phyloP scores from a whole-genome alignment of 2,329 filamentous ascomycete species.

The Calonectria hongkongensis region DNA sequence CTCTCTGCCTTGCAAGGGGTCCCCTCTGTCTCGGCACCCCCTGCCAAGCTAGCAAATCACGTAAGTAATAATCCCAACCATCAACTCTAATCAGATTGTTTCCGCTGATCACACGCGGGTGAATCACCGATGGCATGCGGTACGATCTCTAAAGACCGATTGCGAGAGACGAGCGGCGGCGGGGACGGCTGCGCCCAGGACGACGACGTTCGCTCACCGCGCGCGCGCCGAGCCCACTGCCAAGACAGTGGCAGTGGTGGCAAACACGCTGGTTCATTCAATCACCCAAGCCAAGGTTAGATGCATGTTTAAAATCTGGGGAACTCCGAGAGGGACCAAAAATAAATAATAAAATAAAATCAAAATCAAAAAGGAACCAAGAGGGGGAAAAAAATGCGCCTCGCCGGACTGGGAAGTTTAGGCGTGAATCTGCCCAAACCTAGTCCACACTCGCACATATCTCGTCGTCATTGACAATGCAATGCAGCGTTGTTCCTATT shows the following conservation, averaged over 20 bases:
- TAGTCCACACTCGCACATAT: not conserved
- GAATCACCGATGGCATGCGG: slow-evolving; percentile 12
- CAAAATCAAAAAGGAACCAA: not conserved
- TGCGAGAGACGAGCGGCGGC: not conserved
- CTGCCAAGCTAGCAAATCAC: slow-evolving; percentile 17
- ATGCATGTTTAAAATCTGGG: not conserved
- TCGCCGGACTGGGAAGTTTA: not conserved
- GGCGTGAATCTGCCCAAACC: slow-evolving; percentile 19
- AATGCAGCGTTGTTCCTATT: not conserved
- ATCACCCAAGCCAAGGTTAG: not conserved
- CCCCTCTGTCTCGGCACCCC: not conserved
- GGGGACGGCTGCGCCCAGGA: not conserved
- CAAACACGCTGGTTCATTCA: not conserved
- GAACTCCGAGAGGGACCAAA: not conserved
- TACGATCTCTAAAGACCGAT: slow-evolving; percentile 3
- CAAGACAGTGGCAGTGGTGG: not conserved
- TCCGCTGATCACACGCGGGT: slow-evolving; percentile 13
- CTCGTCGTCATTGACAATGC: slow-evolving; percentile 6
- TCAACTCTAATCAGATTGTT: slow-evolving; percentile 23
- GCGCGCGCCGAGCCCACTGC: not conserved
- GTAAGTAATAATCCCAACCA: slow-evolving; percentile 20
- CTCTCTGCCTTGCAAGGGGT: no score
- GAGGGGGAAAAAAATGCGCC: not conserved
- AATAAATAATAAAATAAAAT: not conserved
- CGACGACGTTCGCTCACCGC: not conserved